Conservation (phyloP, 805 yeast species). For the Teunomyces funiuensis region DNA sequence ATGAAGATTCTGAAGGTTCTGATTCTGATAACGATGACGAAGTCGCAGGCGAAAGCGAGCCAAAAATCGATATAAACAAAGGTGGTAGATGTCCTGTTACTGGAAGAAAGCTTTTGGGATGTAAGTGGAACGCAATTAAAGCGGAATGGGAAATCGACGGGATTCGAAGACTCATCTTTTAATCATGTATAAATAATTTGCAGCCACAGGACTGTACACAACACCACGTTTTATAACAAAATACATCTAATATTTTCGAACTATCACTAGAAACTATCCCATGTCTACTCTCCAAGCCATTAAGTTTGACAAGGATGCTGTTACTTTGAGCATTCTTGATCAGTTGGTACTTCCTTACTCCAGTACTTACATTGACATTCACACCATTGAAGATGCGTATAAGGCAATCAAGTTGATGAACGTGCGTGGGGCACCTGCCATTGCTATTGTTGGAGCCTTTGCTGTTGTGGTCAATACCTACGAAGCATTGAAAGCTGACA, state of each 20-base stretch:
- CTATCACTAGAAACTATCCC: background rate
- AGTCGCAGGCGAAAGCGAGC: conserved; percentile 9
- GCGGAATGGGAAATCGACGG: conserved; percentile 76
- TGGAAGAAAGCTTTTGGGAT: conserved; percentile 67
- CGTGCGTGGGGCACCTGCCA: conserved; percentile 98
- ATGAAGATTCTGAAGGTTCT: conserved; percentile 16
- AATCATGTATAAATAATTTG: background rate
- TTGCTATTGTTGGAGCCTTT: conserved; percentile 90
- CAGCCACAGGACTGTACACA: conserved; percentile 4
- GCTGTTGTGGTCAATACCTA: conserved; percentile 74
- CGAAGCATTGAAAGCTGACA: conserved; percentile 22
- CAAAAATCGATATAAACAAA: conserved; percentile 31
- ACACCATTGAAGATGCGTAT: conserved; percentile 71
- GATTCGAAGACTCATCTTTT: conserved; percentile 70
- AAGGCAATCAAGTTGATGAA: conserved; percentile 87
- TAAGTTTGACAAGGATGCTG: conserved; percentile 50
- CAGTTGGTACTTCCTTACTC: conserved; percentile 82
- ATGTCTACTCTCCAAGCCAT: conserved; percentile 55
- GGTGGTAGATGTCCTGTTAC: conserved; percentile 87
- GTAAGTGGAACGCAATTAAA: conserved; percentile 57
- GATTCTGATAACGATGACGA: conserved; percentile 17
- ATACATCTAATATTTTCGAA: background rate
- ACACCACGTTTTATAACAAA: background rate
- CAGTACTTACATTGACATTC: conserved; percentile 63
- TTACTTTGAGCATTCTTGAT: conserved; percentile 64